A percentile compares a stretch with the other conserved stretches of the same genome.
These are phyloP conservation scores for Cruciata laevipes DNA, from an alignment of 257 asterid genomes.

Conservation along the genomic window DNA sequence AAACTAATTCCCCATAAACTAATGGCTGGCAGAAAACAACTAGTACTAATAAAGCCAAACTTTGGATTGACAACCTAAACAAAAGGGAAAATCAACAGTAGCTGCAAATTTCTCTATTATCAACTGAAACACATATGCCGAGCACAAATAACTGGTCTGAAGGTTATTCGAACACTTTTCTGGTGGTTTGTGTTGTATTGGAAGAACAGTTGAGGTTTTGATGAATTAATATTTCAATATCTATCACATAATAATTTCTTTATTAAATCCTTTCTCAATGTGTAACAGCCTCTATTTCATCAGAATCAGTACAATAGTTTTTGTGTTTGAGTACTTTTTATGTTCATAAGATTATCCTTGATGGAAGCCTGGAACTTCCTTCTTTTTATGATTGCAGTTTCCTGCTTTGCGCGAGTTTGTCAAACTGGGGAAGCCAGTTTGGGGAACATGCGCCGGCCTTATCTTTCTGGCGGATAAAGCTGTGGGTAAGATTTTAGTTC, in stretches of 20 bases:
- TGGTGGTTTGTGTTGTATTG: background rate
- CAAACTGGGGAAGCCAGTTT: conserved; percentile 84
- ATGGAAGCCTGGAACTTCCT: conserved; percentile 9
- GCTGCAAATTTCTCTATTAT: too few relatives aligned
- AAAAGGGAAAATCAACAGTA: too few relatives aligned
- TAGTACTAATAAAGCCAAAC: too few relatives aligned
- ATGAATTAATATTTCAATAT: background rate
- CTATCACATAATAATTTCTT: background rate
- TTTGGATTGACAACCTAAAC: too few relatives aligned
- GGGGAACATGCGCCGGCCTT: conserved; percentile 99
- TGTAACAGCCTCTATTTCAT: background rate
- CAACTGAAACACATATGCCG: too few relatives aligned
- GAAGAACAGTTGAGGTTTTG: background rate
- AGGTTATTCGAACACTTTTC: too few relatives aligned
- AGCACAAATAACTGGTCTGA: too few relatives aligned
- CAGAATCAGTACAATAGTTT: background rate
- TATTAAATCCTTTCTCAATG: background rate
- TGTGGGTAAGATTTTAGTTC: conserved; percentile 37
- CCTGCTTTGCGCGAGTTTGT: conserved; percentile 94
- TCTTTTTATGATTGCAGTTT: conserved; percentile 50
- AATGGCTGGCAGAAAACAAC: too few relatives aligned
- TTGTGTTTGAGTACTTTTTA: background rate
- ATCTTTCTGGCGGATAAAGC: conserved; percentile 91
- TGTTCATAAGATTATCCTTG: background rate
- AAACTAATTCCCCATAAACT: too few relatives aligned